These are phyloP conservation scores for Danielia oregonensis DNA, from an alignment of 805 yeast genomes.

Conservation along the genomic window DNA sequence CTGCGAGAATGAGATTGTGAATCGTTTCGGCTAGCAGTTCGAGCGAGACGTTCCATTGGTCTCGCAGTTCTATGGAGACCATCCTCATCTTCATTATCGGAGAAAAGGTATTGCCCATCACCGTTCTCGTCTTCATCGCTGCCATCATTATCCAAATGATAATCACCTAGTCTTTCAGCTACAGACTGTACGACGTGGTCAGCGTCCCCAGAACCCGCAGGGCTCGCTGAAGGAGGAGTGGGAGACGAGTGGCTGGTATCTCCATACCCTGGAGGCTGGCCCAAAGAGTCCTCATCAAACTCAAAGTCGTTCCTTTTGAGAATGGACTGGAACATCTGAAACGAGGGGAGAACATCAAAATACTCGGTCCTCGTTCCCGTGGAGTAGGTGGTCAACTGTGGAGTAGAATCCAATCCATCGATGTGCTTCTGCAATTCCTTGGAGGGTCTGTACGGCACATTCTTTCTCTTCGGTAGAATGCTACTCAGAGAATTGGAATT, in stretches of 20 bases:
- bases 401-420: constrained; percentile 18
- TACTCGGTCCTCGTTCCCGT: constrained; percentile 19
- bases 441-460: constrained; percentile 33
- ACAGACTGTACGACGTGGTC: constrained; percentile 9
- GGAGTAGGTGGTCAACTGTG: neutral
- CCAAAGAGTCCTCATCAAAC: constrained; percentile 30
- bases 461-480: constrained; percentile 8
- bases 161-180: constrained; percentile 5
- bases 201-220: constrained; percentile 4
- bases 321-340: constrained; percentile 60
- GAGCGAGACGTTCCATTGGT: neutral
- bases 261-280: constrained; percentile 36
- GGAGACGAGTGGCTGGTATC: constrained; percentile 27
- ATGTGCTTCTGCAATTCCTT: constrained; percentile 34
- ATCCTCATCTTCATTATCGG: constrained; percentile 14
- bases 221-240: constrained; percentile 22
- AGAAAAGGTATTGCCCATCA: constrained; percentile 16
- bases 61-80: constrained; percentile 11
- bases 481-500: neutral
- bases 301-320: constrained; percentile 40
- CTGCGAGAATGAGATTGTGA: neutral
- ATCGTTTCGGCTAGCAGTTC: neutral
- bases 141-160: constrained; percentile 5
- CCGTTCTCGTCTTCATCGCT: constrained; percentile 8
- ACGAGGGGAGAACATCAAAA: constrained; percentile 63